Base-by-base conservation (phyloP, 768 basidiomycete genomes). In the Leucosporidium scottii region DNA sequence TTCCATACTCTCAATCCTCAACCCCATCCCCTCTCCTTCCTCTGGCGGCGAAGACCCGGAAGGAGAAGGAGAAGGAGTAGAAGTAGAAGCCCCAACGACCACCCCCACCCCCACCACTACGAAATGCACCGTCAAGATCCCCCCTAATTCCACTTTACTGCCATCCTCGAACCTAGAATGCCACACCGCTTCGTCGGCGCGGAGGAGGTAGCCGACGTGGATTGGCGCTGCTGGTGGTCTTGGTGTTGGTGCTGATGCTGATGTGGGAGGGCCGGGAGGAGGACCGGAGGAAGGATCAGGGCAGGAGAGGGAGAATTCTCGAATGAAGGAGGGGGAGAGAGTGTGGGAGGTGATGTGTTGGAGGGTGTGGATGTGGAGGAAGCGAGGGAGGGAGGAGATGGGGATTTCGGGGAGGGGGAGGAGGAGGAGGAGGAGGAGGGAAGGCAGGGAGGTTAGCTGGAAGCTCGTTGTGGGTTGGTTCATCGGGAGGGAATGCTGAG, bases 1-100 rank as follows among this genome's bases (percentile, higher is more conserved):
- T 36, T 69, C 67, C 56, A 72, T 59, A 44, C 65, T 67, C 62
- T 72, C 71, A 15, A 72, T 64, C 25, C 67, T n/a, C 17, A 72
- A 31, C 1, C 63, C 67, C 28, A 13, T 48, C 31, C 23, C 9
- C 1, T 6, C 55, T 13, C 7, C 55, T 20, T 8, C 27, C 10
- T 4, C 55, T 1, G 61, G 56, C 59, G 64, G 59, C 44, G 68
- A 44, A 44, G 39, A 13, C 34, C 5, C 4, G 39, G 39, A 10
- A 15, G 39, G 13, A 13, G 39, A 44, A 15, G 39, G 13, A 10
- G 39, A 44, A 17, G 15, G 39, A 13, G 34, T 10, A 34, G n/a
- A n/a, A n/a, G n/a, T n/a, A n/a, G n/a, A n/a, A n/a, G n/a, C n/a
- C n/a, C n/a, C n/a, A n/a, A n/a, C n/a, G n/a, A n/a, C n/a, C n/a